Base-by-base conservation (phyloP, 2,329 filamentous ascomycete genomes). In the Pseudogymnoascus sp. region DNA sequence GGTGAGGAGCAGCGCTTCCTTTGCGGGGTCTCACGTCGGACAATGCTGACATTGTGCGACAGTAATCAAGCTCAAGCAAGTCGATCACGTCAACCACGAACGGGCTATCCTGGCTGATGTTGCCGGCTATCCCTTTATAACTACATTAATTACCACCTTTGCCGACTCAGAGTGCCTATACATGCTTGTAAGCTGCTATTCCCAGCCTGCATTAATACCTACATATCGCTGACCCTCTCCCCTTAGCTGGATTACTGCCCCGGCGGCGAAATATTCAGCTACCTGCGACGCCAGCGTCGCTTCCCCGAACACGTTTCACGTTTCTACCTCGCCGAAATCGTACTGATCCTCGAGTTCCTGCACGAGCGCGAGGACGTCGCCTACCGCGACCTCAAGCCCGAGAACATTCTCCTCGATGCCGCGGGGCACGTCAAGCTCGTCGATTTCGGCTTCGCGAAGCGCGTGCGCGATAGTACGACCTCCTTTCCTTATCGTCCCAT, bases 71-170 rank as follows among this genome's bases (percentile, higher is more conserved):
- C 82, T 93, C 63, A 93, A 93, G 79, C 90, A 94, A 72, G 87
- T 93, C 68, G 90, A 93, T 75, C 90, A 94, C 74, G 90, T 93
- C 62, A 87, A 89, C 65, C 90, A 92, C 75, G 90, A 94, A 79
- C 87, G 90, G 69, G 83, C 86, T 66, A 87, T 93, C 68, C 84
- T 94, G 60, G 83, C 85, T 70, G 86, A 90, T 66, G 88, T 93
- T 58, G 86, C 88, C 55, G 89, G 89, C 23, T 87, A 92, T 72
- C 90, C 90, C 23, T 94, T 93, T 76, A 92, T 94, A 72, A 92
- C 90, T 61, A 87, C 83, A 65, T 82, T 93, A 71, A 80, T 89
- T 59, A 88, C 87, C 65, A 91, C 89, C 67, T 94, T 93, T 77
- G 86, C 90, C 71, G 90, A 93, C 75, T 78, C 80, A 69, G 88